Percentiles rank a stretch among this genome's conserved stretches.
These are phyloP conservation scores for Begonia loranthoides DNA, from an alignment of 306 rosid genomes.

Conservation along the genomic window DNA sequence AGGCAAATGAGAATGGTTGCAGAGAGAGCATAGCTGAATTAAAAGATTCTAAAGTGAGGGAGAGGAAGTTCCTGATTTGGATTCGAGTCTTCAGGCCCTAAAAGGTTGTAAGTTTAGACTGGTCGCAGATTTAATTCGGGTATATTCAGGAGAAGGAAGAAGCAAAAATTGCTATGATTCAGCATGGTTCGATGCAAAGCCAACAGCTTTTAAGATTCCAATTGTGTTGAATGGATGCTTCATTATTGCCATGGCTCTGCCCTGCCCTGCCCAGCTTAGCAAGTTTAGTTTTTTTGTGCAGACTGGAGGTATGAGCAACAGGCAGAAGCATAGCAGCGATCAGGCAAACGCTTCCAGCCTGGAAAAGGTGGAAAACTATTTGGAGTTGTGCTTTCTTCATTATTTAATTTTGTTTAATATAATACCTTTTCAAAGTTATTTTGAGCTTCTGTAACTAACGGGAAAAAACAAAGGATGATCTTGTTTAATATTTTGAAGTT, in stretches of 20 bases:
- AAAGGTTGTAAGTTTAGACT: constrained; percentile 23
- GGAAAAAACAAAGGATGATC: no score
- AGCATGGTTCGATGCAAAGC: constrained; percentile 48
- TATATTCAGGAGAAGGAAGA: constrained; percentile 47
- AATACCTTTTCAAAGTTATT: not conserved
- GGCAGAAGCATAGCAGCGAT: constrained; percentile 48
- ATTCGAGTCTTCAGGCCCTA: constrained; percentile 75
- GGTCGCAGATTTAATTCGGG: constrained; percentile 12
- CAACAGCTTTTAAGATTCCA: constrained; percentile 25
- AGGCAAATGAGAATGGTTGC: constrained; percentile 15
- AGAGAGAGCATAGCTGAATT: constrained; percentile 17
- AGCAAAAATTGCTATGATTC: constrained; percentile 38
- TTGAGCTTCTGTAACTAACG: not conserved
- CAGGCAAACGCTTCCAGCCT: constrained; percentile 66
- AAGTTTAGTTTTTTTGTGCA: constrained; percentile 13
- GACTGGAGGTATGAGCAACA: constrained; percentile 84
- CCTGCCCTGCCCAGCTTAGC: not conserved
- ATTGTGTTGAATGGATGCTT: not conserved
- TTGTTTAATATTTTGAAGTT: no score
- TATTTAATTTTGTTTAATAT: no score
- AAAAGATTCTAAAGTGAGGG: constrained; percentile 24
- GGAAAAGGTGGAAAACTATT: constrained; percentile 27
- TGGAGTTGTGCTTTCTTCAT: no score
- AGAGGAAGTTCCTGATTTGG: constrained; percentile 64
- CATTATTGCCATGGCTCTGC: not conserved